Conservation (phyloP, 257 asterid species). For the Nicotiana obtusifolia region DNA sequence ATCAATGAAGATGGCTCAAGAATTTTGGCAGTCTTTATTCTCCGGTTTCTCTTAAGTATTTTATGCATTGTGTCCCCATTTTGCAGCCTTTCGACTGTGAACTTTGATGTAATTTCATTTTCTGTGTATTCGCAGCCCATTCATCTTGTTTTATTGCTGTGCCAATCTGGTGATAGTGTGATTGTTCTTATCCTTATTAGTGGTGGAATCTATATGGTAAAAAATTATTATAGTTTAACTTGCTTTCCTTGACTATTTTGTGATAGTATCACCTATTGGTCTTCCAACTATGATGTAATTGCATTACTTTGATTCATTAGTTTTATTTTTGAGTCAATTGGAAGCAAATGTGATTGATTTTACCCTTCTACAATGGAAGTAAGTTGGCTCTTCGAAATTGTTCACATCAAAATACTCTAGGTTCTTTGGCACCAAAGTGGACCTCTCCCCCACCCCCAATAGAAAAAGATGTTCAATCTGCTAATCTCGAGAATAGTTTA, state of each 20-base stretch:
- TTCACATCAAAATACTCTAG: neutral
- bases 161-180: neutral
- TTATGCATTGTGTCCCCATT: neutral
- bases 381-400: neutral
- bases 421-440: neutral
- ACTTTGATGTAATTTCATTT: neutral
- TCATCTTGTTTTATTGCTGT: neutral
- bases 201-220: neutral
- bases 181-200: neutral
- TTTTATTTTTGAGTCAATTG: neutral
- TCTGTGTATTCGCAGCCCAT: neutral
- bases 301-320: neutral
- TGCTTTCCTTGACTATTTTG: neutral
- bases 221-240: neutral
- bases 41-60: neutral
- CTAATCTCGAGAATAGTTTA: neutral
- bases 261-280: neutral
- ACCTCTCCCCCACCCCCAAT: neutral
- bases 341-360: neutral
- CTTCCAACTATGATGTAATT: neutral
- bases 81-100: neutral
- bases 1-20: neutral
- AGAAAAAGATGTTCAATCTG: neutral
- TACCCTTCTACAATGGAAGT: neutral
- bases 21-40: neutral